Evolutionary conservation across 352 stramenopile species (phyloP), one percentile per base, ranked within the genome.

Genomic region (Saprolegnia parasitica): DNA sequence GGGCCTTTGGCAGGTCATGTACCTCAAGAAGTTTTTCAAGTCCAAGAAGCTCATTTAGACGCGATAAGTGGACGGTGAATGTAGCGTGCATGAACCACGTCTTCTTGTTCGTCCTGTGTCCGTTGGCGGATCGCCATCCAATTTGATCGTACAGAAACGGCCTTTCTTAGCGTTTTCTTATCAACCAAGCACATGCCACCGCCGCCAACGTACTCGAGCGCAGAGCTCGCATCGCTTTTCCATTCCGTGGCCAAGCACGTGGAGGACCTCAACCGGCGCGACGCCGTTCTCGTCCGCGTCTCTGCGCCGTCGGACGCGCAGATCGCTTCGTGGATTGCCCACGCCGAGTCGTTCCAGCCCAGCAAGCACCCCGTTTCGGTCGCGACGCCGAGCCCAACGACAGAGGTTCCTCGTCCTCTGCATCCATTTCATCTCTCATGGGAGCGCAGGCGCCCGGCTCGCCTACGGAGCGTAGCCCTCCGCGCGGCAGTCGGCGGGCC

Each of bases 1-100:
- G 81, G 87, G 88, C 24, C 77, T 92, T 46, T 96, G 85, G 82
- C 88, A 96, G 73, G 87, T 96, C 47, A 71, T 93, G 72, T 95
- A 96, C 76, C 77, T 96, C 60, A 95, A 95, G 77, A 90, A 91
- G 72, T 96, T 96, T 65, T 96, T 96, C 84, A 96, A 96, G 79
- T 91, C 83, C 77, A 95, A 95, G 75, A 96, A 96, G 75, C 81
- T 96, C 71, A 93, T 96, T 70, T 96, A 91, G 74, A 66, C 32
- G 64, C 26, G 15, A 21, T 13, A 9, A 10, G 62, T n/a, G 3
- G 3, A n/a, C 8, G 1, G 10, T 10, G 42, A 49, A 49, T 49
- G 29, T 35, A 35, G 29, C 29, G 29, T 35, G 10, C 8, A 49
- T 49, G 42, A n/a, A n/a, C 42, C 42, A 49, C 42, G 42, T 49